Conservation (phyloP, 129 eudicot species). For the Arctium minus region DNA sequence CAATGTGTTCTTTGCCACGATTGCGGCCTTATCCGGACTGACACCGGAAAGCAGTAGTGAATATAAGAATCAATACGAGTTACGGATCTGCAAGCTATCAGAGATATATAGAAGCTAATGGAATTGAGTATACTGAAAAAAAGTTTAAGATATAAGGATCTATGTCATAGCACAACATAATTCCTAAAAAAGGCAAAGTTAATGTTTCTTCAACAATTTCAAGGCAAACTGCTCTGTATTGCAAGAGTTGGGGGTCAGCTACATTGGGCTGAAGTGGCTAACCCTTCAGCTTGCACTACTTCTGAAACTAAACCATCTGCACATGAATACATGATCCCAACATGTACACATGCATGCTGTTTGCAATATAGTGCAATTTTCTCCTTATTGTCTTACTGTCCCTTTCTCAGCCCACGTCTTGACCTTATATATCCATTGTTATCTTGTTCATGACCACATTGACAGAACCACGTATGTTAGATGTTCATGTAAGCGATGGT, state of each 20-base stretch:
- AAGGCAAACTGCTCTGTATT: too few relatives aligned
- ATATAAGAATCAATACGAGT: slow-evolving; percentile 1
- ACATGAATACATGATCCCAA: not conserved
- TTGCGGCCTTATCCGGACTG: slow-evolving; percentile 48
- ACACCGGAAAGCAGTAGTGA: slow-evolving; percentile 37
- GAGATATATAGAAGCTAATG: not conserved
- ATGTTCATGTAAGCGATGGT: too few relatives aligned
- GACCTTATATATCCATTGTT: not conserved
- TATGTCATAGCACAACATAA: too few relatives aligned
- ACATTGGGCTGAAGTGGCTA: not conserved
- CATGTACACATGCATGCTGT: not conserved
- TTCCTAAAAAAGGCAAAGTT: too few relatives aligned
- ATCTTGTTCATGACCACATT: too few relatives aligned
- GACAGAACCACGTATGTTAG: too few relatives aligned
- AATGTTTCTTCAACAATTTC: too few relatives aligned
- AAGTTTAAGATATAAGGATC: too few relatives aligned
- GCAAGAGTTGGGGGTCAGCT: too few relatives aligned
- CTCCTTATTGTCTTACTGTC: not conserved
- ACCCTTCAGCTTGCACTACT: not conserved
- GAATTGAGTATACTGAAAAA: not conserved
- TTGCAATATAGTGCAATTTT: not conserved
- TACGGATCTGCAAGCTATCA: not conserved
- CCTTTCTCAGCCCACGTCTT: not conserved
- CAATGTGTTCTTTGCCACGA: slow-evolving; percentile 31
- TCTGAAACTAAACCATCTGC: not conserved